These are phyloP conservation scores for Silene latifolia DNA, from an alignment of 148 eudicot species.

Conservation along the genomic window DNA sequence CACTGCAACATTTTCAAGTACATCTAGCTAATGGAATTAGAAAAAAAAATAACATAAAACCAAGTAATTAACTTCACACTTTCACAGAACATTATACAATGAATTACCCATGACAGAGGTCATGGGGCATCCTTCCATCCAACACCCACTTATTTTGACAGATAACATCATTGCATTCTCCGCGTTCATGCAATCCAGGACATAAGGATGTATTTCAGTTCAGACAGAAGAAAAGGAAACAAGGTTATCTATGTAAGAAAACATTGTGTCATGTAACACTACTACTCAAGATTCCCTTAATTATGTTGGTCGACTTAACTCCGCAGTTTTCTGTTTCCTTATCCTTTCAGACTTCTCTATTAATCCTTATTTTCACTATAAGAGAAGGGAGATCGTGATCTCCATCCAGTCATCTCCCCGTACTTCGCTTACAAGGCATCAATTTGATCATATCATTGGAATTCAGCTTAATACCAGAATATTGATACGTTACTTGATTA, in stretches of 20 bases:
- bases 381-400: not conserved
- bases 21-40: not conserved
- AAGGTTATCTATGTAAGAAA: not conserved
- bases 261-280: not conserved
- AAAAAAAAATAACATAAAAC: not conserved
- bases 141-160: not conserved
- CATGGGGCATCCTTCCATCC: not conserved
- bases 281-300: not conserved
- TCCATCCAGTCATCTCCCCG: too few relatives aligned
- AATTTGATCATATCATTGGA: not conserved
- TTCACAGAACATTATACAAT: not conserved
- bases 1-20: not conserved
- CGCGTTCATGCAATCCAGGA: not conserved
- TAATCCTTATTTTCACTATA: not conserved
- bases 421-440: not conserved
- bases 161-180: not conserved
- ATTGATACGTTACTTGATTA: not conserved
- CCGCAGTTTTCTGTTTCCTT: not conserved
- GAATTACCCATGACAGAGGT: not conserved
- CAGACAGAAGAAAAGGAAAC: not conserved
- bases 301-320: not conserved
- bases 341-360: not conserved
- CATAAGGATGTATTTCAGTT: not conserved
- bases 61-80: not conserved
- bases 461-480: too few relatives aligned